Evolutionary conservation across 2,329 filamentous ascomycete species (phyloP).

Genomic region (Fusarium floridanum): DNA sequence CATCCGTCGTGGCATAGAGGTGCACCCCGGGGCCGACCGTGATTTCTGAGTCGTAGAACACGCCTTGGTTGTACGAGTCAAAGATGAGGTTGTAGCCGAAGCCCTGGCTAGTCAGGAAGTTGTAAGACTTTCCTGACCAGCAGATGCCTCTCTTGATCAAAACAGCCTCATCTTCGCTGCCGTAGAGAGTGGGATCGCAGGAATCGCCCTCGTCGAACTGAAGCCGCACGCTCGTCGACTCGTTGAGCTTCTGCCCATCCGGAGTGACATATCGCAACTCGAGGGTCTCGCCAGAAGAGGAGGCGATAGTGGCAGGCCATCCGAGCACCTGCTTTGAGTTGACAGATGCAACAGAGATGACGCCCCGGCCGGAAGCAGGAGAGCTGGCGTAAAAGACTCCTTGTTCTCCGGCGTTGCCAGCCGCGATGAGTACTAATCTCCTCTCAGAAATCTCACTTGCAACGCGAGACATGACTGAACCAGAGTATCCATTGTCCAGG

Average conservation of each 20-base stretch:
- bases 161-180: background rate
- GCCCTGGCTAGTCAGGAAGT: background rate
- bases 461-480: background rate
- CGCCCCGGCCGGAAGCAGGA: constrained; percentile 22
- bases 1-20: background rate
- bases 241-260: background rate
- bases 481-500: background rate
- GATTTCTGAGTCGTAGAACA: background rate
- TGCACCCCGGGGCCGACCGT: background rate
- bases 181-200: background rate
- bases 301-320: background rate
- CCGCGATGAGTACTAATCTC: constrained; percentile 25
- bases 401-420: constrained; percentile 24
- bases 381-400: constrained; percentile 28
- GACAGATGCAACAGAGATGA: constrained; percentile 29
- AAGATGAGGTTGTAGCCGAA: background rate
- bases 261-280: background rate
- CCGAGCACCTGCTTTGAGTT: constrained; percentile 6
- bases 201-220: background rate
- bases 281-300: background rate
- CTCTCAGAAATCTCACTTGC: constrained; percentile 16
- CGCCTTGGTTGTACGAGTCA: constrained; percentile 4
- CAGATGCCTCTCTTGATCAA: background rate
- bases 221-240: background rate
- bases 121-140: background rate